Evolutionary conservation across 495 filamentous ascomycete species (phyloP).

Genomic region (Staphylotrichum longicolle): DNA sequence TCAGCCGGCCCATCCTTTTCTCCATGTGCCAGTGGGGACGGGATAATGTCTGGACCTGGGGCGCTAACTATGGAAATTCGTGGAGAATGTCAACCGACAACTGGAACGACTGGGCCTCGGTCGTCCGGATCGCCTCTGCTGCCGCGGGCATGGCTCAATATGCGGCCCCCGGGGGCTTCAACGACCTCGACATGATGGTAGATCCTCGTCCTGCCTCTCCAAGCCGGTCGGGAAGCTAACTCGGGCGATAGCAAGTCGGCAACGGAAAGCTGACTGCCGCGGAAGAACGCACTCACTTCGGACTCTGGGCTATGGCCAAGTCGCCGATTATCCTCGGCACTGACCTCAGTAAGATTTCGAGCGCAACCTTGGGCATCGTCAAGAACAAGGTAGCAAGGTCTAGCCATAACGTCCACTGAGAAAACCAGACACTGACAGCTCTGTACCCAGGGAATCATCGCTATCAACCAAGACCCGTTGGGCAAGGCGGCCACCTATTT

Average conservation of each 20-base stretch:
- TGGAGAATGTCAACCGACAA: not conserved
- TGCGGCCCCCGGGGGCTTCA: not conserved
- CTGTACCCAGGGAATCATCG: not conserved
- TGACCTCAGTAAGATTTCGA: not conserved
- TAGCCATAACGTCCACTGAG: too few species aligned
- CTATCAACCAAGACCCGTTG: slow-evolving; percentile 2
- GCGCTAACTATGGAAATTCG: not conserved
- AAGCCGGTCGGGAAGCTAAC: too few species aligned
- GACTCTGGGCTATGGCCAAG: not conserved
- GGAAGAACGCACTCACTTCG: slow-evolving; percentile 2
- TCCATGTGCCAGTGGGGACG: slow-evolving; percentile 1
- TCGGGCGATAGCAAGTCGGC: slow-evolving; percentile 1
- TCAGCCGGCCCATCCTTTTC: not conserved
- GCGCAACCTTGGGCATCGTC: not conserved
- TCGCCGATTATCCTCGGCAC: not conserved
- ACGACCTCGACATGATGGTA: not conserved
- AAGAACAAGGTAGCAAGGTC: too few species aligned
- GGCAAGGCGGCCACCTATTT: slow-evolving; percentile 5
- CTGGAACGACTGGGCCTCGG: not conserved
- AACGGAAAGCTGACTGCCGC: not conserved
- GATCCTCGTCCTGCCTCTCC: too few species aligned
- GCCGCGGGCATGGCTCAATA: not conserved
- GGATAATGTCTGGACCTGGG: not conserved
- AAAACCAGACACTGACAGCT: too few species aligned
- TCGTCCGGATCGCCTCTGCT: too few species aligned